These are phyloP conservation scores for Spizellomyces punctatus DNA, from an alignment of 192 early-diverging fungal species.

Conservation along the genomic window DNA sequence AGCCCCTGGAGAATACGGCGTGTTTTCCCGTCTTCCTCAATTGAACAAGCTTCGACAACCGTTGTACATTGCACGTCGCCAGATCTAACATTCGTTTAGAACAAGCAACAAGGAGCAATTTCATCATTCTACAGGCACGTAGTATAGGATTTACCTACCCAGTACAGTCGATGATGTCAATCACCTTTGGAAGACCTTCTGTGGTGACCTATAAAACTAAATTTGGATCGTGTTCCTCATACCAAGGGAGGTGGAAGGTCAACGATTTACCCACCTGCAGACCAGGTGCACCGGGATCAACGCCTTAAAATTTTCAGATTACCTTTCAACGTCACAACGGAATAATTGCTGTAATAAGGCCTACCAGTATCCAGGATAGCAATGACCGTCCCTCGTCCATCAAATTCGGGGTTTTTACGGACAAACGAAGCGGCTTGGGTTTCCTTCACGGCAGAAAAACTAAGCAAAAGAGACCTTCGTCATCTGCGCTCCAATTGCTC, in stretches of 20 bases:
- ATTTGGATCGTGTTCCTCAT: not conserved
- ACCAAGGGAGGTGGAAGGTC: not conserved
- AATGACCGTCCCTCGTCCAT: conserved; percentile 86
- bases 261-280: conserved; percentile 53
- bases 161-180: conserved; percentile 95
- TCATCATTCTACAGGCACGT: no score
- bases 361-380: conserved; percentile 89
- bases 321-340: not conserved
- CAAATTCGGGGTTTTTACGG: conserved; percentile 79
- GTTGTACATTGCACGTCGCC: conserved; percentile 63
- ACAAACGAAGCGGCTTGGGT: conserved; percentile 84
- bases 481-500: not conserved
- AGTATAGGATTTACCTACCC: conserved; percentile 40
- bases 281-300: conserved; percentile 91
- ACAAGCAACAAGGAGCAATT: no score
- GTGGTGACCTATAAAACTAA: conserved; percentile 57
- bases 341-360: not conserved
- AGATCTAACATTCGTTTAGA: not conserved
- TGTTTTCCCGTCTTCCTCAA: conserved; percentile 40
- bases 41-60: conserved; percentile 55
- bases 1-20: conserved; percentile 61
- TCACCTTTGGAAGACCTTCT: conserved; percentile 87
- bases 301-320: conserved; percentile 3
- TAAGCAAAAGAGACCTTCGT: conserved; percentile 1
- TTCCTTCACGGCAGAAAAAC: conserved; percentile 45